phyloP scores from a whole-genome alignment of 192 early-diverging fungal genomes.

The Coemansia sp. region DNA sequence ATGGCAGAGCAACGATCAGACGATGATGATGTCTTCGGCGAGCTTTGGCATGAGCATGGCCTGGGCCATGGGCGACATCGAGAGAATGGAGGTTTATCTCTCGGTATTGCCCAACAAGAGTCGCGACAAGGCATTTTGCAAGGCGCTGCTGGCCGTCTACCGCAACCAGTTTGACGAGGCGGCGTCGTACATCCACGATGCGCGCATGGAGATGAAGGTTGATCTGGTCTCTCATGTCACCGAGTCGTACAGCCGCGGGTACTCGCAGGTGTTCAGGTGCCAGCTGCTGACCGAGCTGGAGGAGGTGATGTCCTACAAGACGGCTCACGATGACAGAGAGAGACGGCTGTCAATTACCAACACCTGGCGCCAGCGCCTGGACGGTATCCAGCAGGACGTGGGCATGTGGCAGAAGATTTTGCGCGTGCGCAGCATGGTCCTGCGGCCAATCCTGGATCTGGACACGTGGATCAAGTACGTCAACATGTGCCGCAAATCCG shows the following conservation, averaged over 20 bases:
- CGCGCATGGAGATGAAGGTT: conserved; percentile 80
- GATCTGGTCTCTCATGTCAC: conserved; percentile 84
- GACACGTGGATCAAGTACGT: conserved; percentile 96
- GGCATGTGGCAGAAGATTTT: conserved; percentile 94
- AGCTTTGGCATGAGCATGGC: conserved; percentile 88
- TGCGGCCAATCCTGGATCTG: conserved; percentile 88
- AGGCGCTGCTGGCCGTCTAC: conserved; percentile 82
- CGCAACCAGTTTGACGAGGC: conserved; percentile 74
- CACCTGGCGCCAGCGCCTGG: conserved; percentile 83
- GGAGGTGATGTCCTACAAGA: conserved; percentile 91
- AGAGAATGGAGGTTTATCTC: conserved; percentile 89
- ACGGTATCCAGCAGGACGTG: conserved; percentile 87
- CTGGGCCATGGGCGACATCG: conserved; percentile 90
- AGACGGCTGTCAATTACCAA: conserved; percentile 68
- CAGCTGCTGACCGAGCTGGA: conserved; percentile 98
- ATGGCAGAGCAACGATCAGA: conserved; percentile 61
- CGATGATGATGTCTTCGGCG: conserved; percentile 73
- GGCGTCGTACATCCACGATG: conserved; percentile 70
- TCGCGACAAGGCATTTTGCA: conserved; percentile 79
- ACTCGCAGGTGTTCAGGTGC: conserved; percentile 81
- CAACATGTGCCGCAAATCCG: conserved; percentile 88
- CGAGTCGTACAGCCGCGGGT: conserved; percentile 93
- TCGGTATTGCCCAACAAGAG: conserved; percentile 66
- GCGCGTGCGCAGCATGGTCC: conserved; percentile 80
- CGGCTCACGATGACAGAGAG: conserved; percentile 75